phyloP scores from a whole-genome alignment of 768 basidiomycete genomes.

The Termitomyces sp. region DNA sequence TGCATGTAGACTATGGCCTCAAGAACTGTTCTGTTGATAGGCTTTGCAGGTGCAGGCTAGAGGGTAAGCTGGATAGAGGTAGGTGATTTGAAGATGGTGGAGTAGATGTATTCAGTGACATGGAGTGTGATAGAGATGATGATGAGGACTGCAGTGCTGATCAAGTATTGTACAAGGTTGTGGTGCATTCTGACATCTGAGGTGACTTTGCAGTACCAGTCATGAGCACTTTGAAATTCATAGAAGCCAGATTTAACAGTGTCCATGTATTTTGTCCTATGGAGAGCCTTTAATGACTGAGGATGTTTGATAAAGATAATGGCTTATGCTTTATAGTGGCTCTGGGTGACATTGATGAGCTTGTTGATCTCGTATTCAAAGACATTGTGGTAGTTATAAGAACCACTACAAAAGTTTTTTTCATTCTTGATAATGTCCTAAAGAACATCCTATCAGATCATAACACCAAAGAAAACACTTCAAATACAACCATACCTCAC shows the following conservation, averaged over 20 bases:
- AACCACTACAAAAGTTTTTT: slow-evolving; percentile 67
- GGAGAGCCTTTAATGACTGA: neutral
- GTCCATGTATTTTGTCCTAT: slow-evolving; percentile 91
- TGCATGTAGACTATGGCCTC: slow-evolving; percentile 85
- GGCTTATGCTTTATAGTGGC: slow-evolving; percentile 75
- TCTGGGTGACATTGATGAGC: slow-evolving; percentile 76
- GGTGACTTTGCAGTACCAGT: slow-evolving; percentile 95
- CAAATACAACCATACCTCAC: slow-evolving; percentile 55
- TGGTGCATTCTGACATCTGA: slow-evolving; percentile 86
- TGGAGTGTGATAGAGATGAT: slow-evolving; percentile 89
- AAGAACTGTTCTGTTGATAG: slow-evolving; percentile 62
- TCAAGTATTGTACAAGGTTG: slow-evolving; percentile 83
- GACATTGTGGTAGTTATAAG: slow-evolving; percentile 76
- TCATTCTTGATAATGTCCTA: slow-evolving; percentile 81
- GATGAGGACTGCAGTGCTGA: slow-evolving; percentile 75
- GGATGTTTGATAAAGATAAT: neutral
- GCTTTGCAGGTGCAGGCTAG: slow-evolving; percentile 70
- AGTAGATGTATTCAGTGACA: slow-evolving; percentile 90
- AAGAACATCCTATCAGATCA: slow-evolving; percentile 5
- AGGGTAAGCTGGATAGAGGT: slow-evolving; percentile 76
- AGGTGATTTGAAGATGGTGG: slow-evolving; percentile 64
- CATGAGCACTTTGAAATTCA: slow-evolving; percentile 86
- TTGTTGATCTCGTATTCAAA: slow-evolving; percentile 92
- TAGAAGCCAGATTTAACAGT: slow-evolving; percentile 95
- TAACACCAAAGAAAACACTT: neutral